Percentiles rank a stretch among this genome's conserved stretches.
phyloP scores from a whole-genome alignment of 306 rosid genomes.

The Trichosanthes truncata region DNA sequence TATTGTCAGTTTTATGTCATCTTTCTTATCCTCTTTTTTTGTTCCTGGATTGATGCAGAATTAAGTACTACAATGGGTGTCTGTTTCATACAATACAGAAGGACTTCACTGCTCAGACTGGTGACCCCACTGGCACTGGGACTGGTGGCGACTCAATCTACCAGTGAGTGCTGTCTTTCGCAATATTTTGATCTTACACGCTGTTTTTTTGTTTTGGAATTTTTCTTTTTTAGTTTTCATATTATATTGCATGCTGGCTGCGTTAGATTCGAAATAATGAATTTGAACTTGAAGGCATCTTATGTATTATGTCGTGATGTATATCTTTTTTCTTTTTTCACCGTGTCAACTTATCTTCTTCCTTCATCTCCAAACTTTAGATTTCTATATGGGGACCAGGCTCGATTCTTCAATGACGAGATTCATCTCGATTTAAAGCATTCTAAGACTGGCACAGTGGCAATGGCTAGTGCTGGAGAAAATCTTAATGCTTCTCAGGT shows the following conservation, averaged over 20 bases:
- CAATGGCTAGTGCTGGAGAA: conserved; percentile 98
- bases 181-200: not conserved
- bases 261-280: not conserved
- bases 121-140: conserved; percentile 82
- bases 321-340: not conserved
- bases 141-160: conserved; percentile 70
- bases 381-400: conserved; percentile 89
- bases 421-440: conserved; percentile 85
- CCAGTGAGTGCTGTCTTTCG: conserved; percentile 36
- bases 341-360: not conserved
- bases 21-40: conserved; percentile 6
- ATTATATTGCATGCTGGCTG: not conserved
- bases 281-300: not conserved
- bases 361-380: conserved; percentile 24
- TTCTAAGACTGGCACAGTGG: conserved; percentile 74
- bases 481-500: conserved; percentile 98
- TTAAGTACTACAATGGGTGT: conserved; percentile 79
- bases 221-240: not conserved
- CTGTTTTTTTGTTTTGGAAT: not conserved
- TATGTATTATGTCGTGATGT: not conserved
- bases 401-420: conserved; percentile 83
- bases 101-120: conserved; percentile 94
- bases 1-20: not conserved
- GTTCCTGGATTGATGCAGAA: conserved; percentile 31
- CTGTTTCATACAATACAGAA: conserved; percentile 79